Percentiles rank a stretch among this genome's conserved stretches.
Evolutionary conservation across 495 filamentous ascomycete genomes (phyloP).

Genomic region (Penicillium samsonianum): DNA sequence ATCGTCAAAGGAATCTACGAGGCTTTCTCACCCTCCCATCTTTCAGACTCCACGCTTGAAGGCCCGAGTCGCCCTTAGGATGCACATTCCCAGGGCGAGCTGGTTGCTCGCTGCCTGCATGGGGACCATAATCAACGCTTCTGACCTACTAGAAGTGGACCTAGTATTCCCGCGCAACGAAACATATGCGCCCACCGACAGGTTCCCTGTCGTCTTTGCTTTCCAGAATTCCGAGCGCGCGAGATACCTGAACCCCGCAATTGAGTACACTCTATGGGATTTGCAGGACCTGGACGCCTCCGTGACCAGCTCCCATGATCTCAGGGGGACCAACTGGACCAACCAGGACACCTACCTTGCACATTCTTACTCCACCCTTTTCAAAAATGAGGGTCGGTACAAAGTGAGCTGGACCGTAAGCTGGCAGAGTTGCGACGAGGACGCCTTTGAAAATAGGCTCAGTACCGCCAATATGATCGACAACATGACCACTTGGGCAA

Average conservation of each 20-base stretch:
- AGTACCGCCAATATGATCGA: not conserved
- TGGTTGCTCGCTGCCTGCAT: slow-evolving; percentile 6
- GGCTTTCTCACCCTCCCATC: slow-evolving; percentile 2
- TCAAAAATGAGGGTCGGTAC: slow-evolving; percentile 7
- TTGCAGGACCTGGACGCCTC: too few species aligned
- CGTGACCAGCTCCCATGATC: not conserved
- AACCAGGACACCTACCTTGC: slow-evolving; percentile 27
- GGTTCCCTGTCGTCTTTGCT: slow-evolving; percentile 6
- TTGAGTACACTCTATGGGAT: not conserved
- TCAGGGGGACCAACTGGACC: slow-evolving; percentile 15
- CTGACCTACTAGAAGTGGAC: slow-evolving; percentile 2
- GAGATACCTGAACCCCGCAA: slow-evolving; percentile 3
- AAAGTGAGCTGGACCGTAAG: slow-evolving; percentile 22
- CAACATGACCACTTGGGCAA: slow-evolving; percentile 10
- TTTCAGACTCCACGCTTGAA: not conserved
- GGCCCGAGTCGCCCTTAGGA: slow-evolving; percentile 1
- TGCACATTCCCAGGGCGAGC: not conserved
- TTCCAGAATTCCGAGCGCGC: slow-evolving; percentile 4
- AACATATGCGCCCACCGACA: slow-evolving; percentile 4
- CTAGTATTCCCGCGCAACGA: slow-evolving; percentile 3
- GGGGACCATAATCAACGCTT: slow-evolving; percentile 3
- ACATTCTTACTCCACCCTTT: too few species aligned
- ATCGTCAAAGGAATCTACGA: not conserved
- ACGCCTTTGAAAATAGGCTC: not conserved
- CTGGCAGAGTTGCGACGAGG: slow-evolving; percentile 17